These are phyloP conservation scores for Delitschia confertaspora DNA, from an alignment of 495 filamentous ascomycete genomes.

Conservation along the genomic window DNA sequence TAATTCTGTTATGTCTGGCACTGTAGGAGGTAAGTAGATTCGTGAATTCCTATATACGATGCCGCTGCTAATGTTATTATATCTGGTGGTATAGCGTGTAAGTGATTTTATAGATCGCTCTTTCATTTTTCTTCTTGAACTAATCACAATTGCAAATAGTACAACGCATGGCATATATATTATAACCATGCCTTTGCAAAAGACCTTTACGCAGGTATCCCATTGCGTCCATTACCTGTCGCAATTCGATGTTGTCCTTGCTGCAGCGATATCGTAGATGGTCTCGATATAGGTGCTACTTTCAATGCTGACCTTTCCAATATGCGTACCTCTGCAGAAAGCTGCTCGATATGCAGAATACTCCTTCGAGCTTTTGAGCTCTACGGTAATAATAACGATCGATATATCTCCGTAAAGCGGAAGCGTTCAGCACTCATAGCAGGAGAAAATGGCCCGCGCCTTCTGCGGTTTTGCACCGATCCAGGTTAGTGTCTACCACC, in stretches of 20 bases:
- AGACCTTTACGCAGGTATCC: neutral
- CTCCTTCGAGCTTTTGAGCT: too few species aligned
- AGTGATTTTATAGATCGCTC: too few species aligned
- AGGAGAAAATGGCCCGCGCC: conserved; percentile 1
- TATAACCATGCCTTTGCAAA: neutral
- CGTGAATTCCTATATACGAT: neutral
- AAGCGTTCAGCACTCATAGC: conserved; percentile 2
- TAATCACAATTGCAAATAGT: neutral
- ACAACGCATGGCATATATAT: neutral
- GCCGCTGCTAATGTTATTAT: too few species aligned
- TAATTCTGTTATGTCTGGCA: too few species aligned
- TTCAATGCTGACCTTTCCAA: too few species aligned
- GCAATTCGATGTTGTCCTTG: neutral
- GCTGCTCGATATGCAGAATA: neutral
- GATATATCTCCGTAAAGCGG: neutral
- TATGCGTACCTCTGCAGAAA: neutral
- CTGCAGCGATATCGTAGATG: neutral
- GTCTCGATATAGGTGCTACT: neutral
- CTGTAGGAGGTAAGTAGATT: neutral
- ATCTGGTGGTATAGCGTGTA: too few species aligned
- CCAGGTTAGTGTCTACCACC: conserved; percentile 12
- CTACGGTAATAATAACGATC: neutral
- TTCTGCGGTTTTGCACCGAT: conserved; percentile 7
- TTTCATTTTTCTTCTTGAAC: too few species aligned
- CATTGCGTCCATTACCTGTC: neutral